Percentiles rank a stretch among this genome's conserved stretches.
These are phyloP conservation scores for Acanthamoeba royreba DNA, from an alignment of 208 protist genomes.

Conservation along the genomic window DNA sequence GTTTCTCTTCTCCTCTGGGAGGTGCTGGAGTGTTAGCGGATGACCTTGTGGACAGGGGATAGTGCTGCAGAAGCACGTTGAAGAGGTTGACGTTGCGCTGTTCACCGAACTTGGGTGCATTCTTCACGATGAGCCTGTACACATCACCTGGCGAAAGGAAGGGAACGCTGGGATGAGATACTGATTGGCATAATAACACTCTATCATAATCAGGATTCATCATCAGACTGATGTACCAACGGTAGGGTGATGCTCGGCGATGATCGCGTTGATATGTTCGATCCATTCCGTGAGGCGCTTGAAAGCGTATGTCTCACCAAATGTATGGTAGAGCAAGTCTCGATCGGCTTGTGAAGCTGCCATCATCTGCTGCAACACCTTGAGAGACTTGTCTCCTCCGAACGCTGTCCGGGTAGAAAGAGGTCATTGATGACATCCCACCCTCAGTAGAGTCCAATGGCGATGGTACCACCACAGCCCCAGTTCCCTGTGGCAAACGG, in stretches of 20 bases:
- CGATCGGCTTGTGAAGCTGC: neutral
- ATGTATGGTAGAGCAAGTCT: conserved; percentile 9
- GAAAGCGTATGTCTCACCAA: neutral
- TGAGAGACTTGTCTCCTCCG: conserved; percentile 30
- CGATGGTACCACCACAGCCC: conserved; percentile 1
- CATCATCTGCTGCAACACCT: conserved; percentile 27
- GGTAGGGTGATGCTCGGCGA: neutral
- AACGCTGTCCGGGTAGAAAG: neutral
- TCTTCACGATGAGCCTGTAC: neutral
- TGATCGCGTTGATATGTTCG: neutral
- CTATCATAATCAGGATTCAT: neutral
- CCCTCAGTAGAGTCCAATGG: no score
- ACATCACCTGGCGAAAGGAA: neutral
- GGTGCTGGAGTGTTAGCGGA: no score
- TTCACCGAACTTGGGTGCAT: neutral
- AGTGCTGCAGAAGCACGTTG: neutral
- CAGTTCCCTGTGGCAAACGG: conserved; percentile 44
- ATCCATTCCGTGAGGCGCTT: neutral
- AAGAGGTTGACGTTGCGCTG: neutral
- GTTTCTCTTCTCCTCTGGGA: neutral
- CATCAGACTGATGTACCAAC: neutral
- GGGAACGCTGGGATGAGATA: no score
- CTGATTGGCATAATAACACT: neutral
- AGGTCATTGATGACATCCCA: neutral
- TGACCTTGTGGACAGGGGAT: no score